These are phyloP conservation scores for Suillus subaureus DNA, from an alignment of 768 basidiomycete genomes.

Conservation along the genomic window DNA sequence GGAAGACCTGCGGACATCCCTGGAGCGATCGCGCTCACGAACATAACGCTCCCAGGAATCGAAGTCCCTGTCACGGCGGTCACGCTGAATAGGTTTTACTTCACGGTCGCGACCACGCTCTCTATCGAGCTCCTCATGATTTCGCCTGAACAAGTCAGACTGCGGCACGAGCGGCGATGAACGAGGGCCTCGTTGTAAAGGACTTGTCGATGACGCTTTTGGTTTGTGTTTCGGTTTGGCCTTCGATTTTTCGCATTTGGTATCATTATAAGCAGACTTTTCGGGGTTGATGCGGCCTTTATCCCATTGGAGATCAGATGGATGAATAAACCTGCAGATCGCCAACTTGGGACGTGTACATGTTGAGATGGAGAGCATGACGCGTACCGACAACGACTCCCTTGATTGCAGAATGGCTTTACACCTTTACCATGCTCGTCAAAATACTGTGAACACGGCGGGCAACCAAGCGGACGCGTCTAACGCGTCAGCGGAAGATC, in stretches of 20 bases:
- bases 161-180: slow-evolving; percentile 46
- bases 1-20: slow-evolving; percentile 18
- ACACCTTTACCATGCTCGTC: slow-evolving; percentile 45
- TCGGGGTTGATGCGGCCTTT: slow-evolving; percentile 26
- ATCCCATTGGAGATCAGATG: slow-evolving; percentile 47
- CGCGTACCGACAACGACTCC: slow-evolving; percentile 51
- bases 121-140: slow-evolving; percentile 21
- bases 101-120: slow-evolving; percentile 26
- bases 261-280: slow-evolving; percentile 5
- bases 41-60: slow-evolving; percentile 23
- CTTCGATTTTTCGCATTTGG: slow-evolving; percentile 21
- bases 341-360: slow-evolving; percentile 11
- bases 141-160: slow-evolving; percentile 43
- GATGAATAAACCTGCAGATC: slow-evolving; percentile 48
- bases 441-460: slow-evolving; percentile 43
- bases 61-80: slow-evolving; percentile 27
- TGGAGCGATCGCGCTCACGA: slow-evolving; percentile 20
- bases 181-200: slow-evolving; percentile 21
- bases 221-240: slow-evolving; percentile 25
- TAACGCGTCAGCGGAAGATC: slow-evolving; percentile 18
- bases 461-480: slow-evolving; percentile 1
- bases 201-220: slow-evolving; percentile 23
- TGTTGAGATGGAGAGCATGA: slow-evolving; percentile 13
- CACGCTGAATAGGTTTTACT: slow-evolving; percentile 22
- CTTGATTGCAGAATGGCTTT: slow-evolving; percentile 48